Base-by-base conservation (phyloP, 176 grass and related monocot species). In the Oryza coarctata region DNA sequence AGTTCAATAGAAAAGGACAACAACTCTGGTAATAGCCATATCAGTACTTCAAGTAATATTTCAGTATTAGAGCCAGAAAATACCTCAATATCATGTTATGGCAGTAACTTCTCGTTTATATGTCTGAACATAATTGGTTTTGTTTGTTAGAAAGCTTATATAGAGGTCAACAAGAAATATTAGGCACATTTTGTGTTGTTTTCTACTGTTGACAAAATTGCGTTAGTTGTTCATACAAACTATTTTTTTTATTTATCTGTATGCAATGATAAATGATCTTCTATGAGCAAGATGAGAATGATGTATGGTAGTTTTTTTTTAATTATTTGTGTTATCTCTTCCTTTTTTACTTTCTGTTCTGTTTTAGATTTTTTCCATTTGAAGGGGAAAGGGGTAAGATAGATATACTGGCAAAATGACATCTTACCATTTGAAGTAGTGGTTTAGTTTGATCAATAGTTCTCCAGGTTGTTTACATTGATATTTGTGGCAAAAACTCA, bases 21-120 rank as follows among this genome's bases (percentile, higher is more conserved):
- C 35, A 89, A 82, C 50, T 82, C 64, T 73, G 90, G 92, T 97
- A 98, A 75, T 29, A 75, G 63, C 14, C 30, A 47, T 84, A 73
- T 38, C 34, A 84, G 36, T 79, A 74, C 27, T 39, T 83, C 28
- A 79, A 73, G 47, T 50, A 38, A 10, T 36, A 10, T 68, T 84
- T 83, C 4, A 22, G 31, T 68, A 72, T 40, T 84, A 65, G 57
- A 72, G 49, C 63, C 23, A 61, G 68, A 34, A 63, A 63, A 81
- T 15, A 30, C 50, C 26, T n/a, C 32, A 41, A 41, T 41, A 28
- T 74, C 75, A 32, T 23, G 39, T 75, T 76, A 45, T 36, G 29
- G 67, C 31, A 39, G 58, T 52, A 81, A 3, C 17, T 70, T 86
- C 12, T 44, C 29, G 36, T 64, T 17, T 84, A 68, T 14, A 52